Conservation (phyloP, 768 basidiomycete species). For the Hericium rajendrae region DNA sequence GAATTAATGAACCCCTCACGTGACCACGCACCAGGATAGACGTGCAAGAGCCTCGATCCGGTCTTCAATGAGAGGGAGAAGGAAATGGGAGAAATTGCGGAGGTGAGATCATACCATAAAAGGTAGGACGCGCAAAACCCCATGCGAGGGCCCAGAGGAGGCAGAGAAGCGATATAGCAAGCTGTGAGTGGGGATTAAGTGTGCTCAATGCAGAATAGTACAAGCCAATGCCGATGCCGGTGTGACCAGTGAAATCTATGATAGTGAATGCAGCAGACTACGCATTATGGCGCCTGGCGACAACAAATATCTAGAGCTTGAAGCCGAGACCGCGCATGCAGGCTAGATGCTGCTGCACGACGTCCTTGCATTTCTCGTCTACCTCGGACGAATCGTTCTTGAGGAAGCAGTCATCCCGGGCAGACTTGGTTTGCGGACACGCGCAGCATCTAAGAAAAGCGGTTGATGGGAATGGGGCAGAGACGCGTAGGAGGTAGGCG, state of each 20-base stretch:
- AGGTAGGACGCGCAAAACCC: too few relatives aligned
- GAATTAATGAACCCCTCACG: too few relatives aligned
- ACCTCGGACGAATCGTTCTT: conserved; percentile 55
- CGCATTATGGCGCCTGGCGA: too few relatives aligned
- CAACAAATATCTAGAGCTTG: conserved; percentile 42
- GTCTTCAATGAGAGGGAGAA: too few relatives aligned
- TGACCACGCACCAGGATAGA: too few relatives aligned
- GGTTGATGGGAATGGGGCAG: neutral
- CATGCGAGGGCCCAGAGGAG: too few relatives aligned
- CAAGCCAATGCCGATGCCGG: neutral
- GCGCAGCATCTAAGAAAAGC: conserved; percentile 72
- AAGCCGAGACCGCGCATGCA: conserved; percentile 93
- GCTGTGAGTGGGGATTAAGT: neutral
- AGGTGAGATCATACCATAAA: too few relatives aligned
- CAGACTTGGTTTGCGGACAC: conserved; percentile 86
- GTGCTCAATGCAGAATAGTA: neutral
- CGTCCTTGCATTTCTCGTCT: conserved; percentile 68
- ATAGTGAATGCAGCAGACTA: too few relatives aligned
- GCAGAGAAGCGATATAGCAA: neutral
- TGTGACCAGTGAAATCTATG: too few relatives aligned
- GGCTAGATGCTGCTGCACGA: conserved; percentile 71
- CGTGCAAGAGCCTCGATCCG: too few relatives aligned
- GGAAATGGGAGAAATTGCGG: too few relatives aligned
- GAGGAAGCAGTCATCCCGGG: conserved; percentile 93
- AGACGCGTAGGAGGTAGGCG: neutral